Evolutionary conservation across 768 basidiomycete genomes (phyloP), one percentile per base, ranked within the genome.

Genomic region (Leucocoprinus leucothites): DNA sequence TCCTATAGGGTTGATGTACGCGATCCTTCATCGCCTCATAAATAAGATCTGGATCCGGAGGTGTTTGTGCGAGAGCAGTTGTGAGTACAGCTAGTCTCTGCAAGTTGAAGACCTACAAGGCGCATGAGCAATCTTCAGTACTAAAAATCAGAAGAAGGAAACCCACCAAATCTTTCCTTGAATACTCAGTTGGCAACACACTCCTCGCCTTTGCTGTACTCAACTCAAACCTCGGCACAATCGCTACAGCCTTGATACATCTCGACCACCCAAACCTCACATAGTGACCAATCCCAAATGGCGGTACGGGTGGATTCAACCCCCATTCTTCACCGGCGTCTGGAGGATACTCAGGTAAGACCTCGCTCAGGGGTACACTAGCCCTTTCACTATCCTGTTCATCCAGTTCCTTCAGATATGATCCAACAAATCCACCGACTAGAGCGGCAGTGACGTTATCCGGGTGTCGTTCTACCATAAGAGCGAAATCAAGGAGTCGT

Each of bases 1-100:
- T 93, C 26, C 97, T 86, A 68, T 98, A 98, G 1, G 97, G 97
- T 67, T 99, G 97, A 68, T 99, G 97, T 13, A 99, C 82, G 50
- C 91, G 85, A 72, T 99, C 97, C 65, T 98, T 96, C 97, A 98
- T 98, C 1, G 96, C 96, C 67, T 98, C 96, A 69, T 96, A 98
- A 56, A 98, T 98, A n/a, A 99, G 83, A 19, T 86, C 90, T 0
- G 97, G 85, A 67, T 99, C 93, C 1, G 95, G 95, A 1, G 97
- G 96, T 9, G 86, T 84, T 64, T 89, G 87, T 2, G 84, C 89
- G 9, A 99, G 81, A 0, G 97, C 95, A 2, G 94, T 96, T 1
- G 96, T 98, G 52, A 99, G 79, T 25, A 99, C 97, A 0, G 96
- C 97, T 13, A 99, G 75, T 19, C 97, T 84, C 70, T 99, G 97